A percentile compares a stretch with the other conserved stretches of the same genome.
Conservation (phyloP, 2,329 filamentous ascomycete species). For the Monosporascus sp. region DNA sequence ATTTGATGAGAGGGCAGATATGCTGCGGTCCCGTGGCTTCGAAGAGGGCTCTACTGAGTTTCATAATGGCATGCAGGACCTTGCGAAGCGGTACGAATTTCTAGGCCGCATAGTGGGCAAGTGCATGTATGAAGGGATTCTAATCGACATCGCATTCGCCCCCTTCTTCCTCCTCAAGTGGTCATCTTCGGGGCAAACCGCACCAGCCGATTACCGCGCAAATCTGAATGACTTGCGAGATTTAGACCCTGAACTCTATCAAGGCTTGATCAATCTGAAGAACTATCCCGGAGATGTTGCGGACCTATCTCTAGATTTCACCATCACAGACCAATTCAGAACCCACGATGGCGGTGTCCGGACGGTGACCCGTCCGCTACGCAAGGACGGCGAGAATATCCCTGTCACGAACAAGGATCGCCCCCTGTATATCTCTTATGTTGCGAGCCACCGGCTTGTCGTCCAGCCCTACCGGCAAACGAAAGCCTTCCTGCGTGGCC, state of each 20-base stretch:
- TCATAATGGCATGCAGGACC: conserved; percentile 49
- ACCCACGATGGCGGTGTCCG: conserved; percentile 41
- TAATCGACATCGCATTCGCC: conserved; percentile 89
- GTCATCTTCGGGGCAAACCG: conserved; percentile 64
- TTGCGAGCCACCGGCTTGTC: conserved; percentile 81
- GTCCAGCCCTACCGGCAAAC: conserved; percentile 78
- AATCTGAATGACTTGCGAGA: conserved; percentile 92
- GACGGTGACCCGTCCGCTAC: conserved; percentile 69
- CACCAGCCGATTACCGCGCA: conserved; percentile 67
- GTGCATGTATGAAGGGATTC: conserved; percentile 93
- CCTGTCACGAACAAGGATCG: conserved; percentile 88
- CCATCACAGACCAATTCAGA: conserved; percentile 67
- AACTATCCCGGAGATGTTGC: conserved; percentile 78
- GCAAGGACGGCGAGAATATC: conserved; percentile 69
- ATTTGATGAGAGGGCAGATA: conserved; percentile 62
- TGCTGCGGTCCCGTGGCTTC: conserved; percentile 47
- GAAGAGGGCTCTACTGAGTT: conserved; percentile 51
- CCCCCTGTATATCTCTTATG: conserved; percentile 88
- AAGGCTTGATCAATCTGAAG: conserved; percentile 77
- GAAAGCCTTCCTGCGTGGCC: conserved; percentile 77
- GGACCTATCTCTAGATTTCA: conserved; percentile 82
- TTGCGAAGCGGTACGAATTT: conserved; percentile 80
- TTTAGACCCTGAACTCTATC: conserved; percentile 84
- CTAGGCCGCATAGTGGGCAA: conserved; percentile 90
- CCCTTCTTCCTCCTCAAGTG: conserved; percentile 96